Conservation (phyloP, 805 yeast genomes). For the Metahyphopichia silvanorum region DNA sequence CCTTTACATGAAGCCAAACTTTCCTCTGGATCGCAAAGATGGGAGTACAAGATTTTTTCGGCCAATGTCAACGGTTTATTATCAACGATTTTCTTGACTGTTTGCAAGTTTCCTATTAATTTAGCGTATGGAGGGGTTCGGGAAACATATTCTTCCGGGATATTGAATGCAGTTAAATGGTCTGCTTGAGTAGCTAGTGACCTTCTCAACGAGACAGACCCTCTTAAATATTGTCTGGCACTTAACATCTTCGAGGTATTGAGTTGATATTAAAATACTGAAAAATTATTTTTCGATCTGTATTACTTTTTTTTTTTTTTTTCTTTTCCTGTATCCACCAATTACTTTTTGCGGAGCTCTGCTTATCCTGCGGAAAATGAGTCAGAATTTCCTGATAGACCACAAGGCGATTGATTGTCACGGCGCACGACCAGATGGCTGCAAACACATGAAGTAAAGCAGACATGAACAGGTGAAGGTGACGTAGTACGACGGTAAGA, state of each 20-base stretch:
- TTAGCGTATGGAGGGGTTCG: constrained; percentile 89
- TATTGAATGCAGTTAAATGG: constrained; percentile 20
- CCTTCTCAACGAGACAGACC: constrained; percentile 1
- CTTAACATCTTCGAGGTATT: constrained; percentile 8
- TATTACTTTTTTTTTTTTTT: constrained; percentile 1
- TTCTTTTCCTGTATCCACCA: neutral
- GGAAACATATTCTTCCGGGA: constrained; percentile 60
- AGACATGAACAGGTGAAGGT: neutral
- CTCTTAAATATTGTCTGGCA: constrained; percentile 8
- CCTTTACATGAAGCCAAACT: constrained; percentile 52
- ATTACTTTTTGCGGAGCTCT: constrained; percentile 2
- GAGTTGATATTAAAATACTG: neutral
- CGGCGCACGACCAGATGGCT: too few species aligned
- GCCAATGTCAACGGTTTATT: constrained; percentile 84
- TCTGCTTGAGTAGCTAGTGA: constrained; percentile 26
- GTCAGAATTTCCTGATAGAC: constrained; percentile 2
- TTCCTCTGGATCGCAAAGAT: constrained; percentile 84
- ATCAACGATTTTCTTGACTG: constrained; percentile 63
- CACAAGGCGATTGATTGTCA: too few species aligned
- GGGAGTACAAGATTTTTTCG: constrained; percentile 92
- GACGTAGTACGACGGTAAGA: neutral
- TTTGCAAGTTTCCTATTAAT: constrained; percentile 57
- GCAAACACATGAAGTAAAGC: neutral
- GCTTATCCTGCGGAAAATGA: constrained; percentile 3
- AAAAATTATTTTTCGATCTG: neutral